A percentile compares a stretch with the other conserved stretches of the same genome.
Evolutionary conservation across 305 asterid species (phyloP).

Genomic region (Fraxinus floribunda): DNA sequence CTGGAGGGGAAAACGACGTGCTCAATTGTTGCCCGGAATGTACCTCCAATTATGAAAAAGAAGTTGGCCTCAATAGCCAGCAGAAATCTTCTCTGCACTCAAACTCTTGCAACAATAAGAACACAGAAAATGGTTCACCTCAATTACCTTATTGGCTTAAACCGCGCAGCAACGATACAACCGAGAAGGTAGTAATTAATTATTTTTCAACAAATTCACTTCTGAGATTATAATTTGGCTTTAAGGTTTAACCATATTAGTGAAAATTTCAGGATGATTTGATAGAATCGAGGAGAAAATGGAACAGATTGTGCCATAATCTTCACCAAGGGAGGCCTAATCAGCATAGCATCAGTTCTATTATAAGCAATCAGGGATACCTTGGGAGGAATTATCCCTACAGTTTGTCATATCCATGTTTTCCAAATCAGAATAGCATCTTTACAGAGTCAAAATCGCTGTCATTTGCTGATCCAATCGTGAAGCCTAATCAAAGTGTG

Average conservation of each 20-base stretch:
- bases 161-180: constrained; percentile 34
- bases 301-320: constrained; percentile 61
- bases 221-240: background rate
- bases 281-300: constrained; percentile 56
- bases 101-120: constrained; percentile 25
- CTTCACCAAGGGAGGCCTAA: constrained; percentile 51
- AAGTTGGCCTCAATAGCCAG: constrained; percentile 40
- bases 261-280: constrained; percentile 48
- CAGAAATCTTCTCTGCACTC: constrained; percentile 23
- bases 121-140: constrained; percentile 37
- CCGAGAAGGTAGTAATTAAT: constrained; percentile 47
- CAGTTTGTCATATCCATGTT: constrained; percentile 37
- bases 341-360: constrained; percentile 30
- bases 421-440: constrained; percentile 40
- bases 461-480: constrained; percentile 40
- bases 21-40: constrained; percentile 71
- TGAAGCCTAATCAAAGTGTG: constrained; percentile 29
- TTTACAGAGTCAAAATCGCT: constrained; percentile 47
- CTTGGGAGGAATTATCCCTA: constrained; percentile 39
- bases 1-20: constrained; percentile 42
- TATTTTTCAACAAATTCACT: constrained; percentile 1
- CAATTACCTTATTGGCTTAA: constrained; percentile 70
- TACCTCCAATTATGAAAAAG: constrained; percentile 61
- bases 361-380: constrained; percentile 30
- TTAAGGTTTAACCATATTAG: background rate